Percentiles rank a stretch among this genome's conserved stretches.
These are phyloP conservation scores for Strigomonas culicis DNA, from an alignment of 208 protist species.

Conservation along the genomic window DNA sequence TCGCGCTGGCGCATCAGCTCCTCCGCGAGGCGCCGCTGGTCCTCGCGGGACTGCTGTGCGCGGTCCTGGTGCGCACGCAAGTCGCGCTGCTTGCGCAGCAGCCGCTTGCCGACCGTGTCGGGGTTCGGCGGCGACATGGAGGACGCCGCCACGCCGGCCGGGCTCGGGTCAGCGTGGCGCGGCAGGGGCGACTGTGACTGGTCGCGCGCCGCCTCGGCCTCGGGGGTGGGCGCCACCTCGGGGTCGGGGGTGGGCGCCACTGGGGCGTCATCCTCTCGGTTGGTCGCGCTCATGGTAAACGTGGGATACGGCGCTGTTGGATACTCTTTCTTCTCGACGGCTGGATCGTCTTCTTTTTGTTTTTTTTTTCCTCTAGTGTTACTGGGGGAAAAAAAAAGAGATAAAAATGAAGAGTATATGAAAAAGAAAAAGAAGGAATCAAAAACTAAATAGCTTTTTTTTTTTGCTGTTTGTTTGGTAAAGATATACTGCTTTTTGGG, in stretches of 20 bases:
- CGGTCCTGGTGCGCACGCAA: slow-evolving; percentile 6
- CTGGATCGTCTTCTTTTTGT: slow-evolving; percentile 5
- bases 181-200: too few relatives aligned
- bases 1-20: slow-evolving; percentile 22
- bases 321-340: not conserved
- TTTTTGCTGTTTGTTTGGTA: not conserved
- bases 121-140: not conserved
- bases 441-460: not conserved
- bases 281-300: slow-evolving; percentile 6
- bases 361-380: slow-evolving; percentile 17
- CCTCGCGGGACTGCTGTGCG: slow-evolving; percentile 15
- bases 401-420: slow-evolving; percentile 14
- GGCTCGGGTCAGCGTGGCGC: not conserved
- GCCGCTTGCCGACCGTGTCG: slow-evolving; percentile 23
- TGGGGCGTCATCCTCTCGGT: not conserved
- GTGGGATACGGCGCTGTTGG: not conserved
- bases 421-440: slow-evolving; percentile 2
- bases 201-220: not conserved
- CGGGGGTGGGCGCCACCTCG: not conserved
- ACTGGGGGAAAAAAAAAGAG: slow-evolving; percentile 9
- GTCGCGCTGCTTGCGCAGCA: slow-evolving; percentile 32
- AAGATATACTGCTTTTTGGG: not conserved
- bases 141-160: not conserved
- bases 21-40: slow-evolving; percentile 20
- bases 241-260: not conserved